phyloP scores from a whole-genome alignment of 129 eudicot genomes.

The Gnaphalium uliginosum region DNA sequence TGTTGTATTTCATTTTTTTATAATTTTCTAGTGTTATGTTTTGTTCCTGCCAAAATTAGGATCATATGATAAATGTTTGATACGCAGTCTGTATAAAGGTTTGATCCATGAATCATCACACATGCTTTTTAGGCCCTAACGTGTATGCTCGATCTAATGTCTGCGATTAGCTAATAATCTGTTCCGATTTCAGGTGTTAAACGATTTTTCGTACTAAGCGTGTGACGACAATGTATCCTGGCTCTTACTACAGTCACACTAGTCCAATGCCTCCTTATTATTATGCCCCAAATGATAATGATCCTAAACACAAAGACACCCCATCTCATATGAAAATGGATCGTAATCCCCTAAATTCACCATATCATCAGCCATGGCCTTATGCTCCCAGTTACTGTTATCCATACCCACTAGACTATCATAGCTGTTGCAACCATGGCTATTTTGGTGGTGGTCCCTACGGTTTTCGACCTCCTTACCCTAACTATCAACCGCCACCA shows the following conservation, averaged over 20 bases:
- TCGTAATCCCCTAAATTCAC: conserved; percentile 24
- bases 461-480: conserved; percentile 44
- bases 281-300: conserved; percentile 10
- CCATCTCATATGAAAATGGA: conserved; percentile 43
- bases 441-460: conserved; percentile 32
- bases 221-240: conserved; percentile 38
- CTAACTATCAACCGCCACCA: conserved; percentile 38
- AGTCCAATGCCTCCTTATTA: background rate
- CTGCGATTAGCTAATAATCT: background rate
- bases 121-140: background rate
- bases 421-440: conserved; percentile 50
- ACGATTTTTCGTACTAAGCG: background rate
- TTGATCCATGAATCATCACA: too few relatives aligned
- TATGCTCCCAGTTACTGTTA: conserved; percentile 39
- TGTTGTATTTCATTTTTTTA: background rate
- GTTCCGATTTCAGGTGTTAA: conserved; percentile 21
- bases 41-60: background rate
- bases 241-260: conserved; percentile 39
- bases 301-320: conserved; percentile 24
- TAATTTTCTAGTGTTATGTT: background rate
- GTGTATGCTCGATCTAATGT: too few relatives aligned
- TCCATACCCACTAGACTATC: conserved; percentile 38
- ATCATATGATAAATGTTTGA: too few relatives aligned
- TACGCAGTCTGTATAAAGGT: too few relatives aligned
- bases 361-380: conserved; percentile 46